Percentiles rank a stretch among this genome's conserved stretches.
phyloP scores from a whole-genome alignment of 495 filamentous ascomycete species.

The Aspergillus ostianus region DNA sequence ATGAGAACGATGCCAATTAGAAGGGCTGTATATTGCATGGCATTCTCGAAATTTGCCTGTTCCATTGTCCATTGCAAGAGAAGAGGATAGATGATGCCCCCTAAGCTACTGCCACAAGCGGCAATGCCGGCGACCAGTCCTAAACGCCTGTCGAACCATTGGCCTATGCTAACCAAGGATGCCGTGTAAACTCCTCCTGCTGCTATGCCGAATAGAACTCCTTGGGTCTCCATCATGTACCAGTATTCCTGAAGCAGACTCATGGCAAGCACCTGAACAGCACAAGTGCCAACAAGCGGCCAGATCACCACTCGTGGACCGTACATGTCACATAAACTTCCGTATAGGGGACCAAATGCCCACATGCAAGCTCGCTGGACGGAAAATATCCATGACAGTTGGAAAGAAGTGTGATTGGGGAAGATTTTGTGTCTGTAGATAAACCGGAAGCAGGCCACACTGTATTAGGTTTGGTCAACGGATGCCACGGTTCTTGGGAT shows the following conservation, averaged over 20 bases:
- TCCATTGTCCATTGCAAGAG: conserved; percentile 23
- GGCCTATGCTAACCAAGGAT: conserved; percentile 25
- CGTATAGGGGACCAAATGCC: conserved; percentile 29
- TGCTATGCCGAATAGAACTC: conserved; percentile 28
- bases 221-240: conserved; percentile 31
- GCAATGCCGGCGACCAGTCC: conserved; percentile 32
- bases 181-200: conserved; percentile 31
- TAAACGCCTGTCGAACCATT: conserved; percentile 51
- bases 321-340: conserved; percentile 32
- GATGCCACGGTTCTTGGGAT: neutral
- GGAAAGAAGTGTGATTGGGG: conserved; percentile 21
- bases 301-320: conserved; percentile 24
- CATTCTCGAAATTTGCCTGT: conserved; percentile 23
- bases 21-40: conserved; percentile 29
- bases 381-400: conserved; percentile 38
- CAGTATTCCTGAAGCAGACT: conserved; percentile 29
- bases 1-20: conserved; percentile 30
- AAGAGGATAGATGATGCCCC: conserved; percentile 38
- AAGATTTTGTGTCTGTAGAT: neutral
- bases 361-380: conserved; percentile 33
- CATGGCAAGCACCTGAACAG: conserved; percentile 29
- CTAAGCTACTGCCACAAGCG: conserved; percentile 29
- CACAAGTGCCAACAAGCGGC: conserved; percentile 24
- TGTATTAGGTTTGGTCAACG: neutral
- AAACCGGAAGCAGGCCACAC: neutral